Evolutionary conservation across 208 protist species (phyloP).

Genomic region (Wallacemonas sp.): DNA sequence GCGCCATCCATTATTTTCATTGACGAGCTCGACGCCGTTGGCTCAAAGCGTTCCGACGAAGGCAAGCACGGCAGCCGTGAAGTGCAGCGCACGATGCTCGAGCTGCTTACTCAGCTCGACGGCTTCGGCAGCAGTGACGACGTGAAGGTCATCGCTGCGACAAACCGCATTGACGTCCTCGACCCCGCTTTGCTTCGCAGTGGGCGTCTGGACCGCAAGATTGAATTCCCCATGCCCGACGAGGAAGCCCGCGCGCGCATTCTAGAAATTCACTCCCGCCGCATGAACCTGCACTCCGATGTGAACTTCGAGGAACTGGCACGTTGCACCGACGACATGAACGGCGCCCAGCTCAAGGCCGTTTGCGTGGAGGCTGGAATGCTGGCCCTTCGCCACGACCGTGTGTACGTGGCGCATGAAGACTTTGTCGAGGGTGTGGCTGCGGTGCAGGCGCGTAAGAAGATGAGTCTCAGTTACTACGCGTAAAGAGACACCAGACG

Average conservation of each 20-base stretch:
- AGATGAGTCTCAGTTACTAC: constrained; percentile 99
- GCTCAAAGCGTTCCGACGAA: constrained; percentile 98
- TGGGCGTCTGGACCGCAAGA: constrained; percentile 99
- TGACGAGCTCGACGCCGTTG: constrained; percentile 99
- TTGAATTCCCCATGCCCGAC: constrained; percentile 99
- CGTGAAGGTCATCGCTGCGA: constrained; percentile 99
- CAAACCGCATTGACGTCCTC: constrained; percentile 99
- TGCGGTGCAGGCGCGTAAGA: constrained; percentile 99
- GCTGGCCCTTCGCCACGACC: constrained; percentile 97
- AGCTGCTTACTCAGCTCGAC: constrained; percentile 99
- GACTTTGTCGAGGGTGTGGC: constrained; percentile 99
- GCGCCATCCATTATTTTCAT: constrained; percentile 99
- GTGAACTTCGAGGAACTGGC: constrained; percentile 99
- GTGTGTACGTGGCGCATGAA: constrained; percentile 93
- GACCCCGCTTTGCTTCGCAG: constrained; percentile 99
- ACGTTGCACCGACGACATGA: constrained; percentile 99
- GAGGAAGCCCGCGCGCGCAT: constrained; percentile 98
- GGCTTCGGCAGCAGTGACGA: constrained; percentile 97
- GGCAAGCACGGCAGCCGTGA: constrained; percentile 98
- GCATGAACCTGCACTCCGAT: constrained; percentile 96
- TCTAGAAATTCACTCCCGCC: constrained; percentile 99
- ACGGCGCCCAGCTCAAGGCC: constrained; percentile 99
- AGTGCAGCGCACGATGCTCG: constrained; percentile 99
- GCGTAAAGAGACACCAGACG: too few relatives aligned
- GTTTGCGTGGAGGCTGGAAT: constrained; percentile 99